phyloP scores from a whole-genome alignment of 805 yeast genomes.

The Suhomyces pyralidae region DNA sequence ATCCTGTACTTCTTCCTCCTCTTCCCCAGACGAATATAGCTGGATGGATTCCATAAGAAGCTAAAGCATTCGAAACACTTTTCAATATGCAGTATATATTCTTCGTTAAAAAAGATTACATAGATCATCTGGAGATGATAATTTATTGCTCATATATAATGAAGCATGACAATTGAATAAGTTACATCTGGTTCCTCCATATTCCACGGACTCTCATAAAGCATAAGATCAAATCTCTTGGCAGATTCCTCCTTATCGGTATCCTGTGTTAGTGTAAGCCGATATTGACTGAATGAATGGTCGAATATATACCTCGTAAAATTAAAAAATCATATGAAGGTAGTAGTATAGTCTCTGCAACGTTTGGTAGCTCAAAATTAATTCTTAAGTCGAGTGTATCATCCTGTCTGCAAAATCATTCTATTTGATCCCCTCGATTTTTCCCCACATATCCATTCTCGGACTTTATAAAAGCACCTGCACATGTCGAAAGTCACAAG shows the following conservation, averaged over 20 bases:
- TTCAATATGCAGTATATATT: not conserved
- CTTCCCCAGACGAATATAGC: not conserved
- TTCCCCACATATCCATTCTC: not conserved
- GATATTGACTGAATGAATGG: not conserved
- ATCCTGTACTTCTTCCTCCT: conserved; percentile 5
- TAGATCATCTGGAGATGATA: not conserved
- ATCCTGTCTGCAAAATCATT: no score
- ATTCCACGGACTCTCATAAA: not conserved
- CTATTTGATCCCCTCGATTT: not conserved
- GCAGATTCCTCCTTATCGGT: not conserved
- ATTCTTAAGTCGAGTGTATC: not conserved
- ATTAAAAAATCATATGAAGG: not conserved
- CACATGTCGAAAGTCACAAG: not conserved
- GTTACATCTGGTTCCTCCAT: not conserved
- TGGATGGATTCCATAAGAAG: not conserved
- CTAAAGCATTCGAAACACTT: not conserved
- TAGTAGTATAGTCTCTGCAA: not conserved
- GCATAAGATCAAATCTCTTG: not conserved
- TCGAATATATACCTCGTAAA: not conserved
- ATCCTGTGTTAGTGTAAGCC: not conserved
- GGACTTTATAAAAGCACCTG: not conserved
- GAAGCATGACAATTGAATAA: not conserved
- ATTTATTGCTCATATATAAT: not conserved
- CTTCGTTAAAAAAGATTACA: not conserved
- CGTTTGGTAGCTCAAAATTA: not conserved